These are phyloP conservation scores for Pichia thaimueangensis DNA, from an alignment of 805 yeast species.

Conservation along the genomic window DNA sequence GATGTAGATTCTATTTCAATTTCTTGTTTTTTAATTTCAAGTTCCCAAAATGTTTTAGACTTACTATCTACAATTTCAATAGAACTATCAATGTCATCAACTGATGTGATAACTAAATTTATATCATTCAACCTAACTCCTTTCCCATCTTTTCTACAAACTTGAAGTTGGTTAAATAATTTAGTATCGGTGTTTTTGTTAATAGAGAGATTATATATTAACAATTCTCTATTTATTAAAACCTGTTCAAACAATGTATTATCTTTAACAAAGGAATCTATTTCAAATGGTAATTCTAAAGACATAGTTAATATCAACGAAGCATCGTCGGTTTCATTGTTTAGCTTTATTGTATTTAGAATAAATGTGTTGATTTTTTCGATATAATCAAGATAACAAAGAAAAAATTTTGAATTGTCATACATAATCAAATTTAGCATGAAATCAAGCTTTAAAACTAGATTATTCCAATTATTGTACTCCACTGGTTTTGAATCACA, in stretches of 20 bases:
- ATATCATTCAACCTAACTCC: neutral
- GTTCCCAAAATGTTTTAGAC: neutral
- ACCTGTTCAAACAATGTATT: conserved; percentile 27
- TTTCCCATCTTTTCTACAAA: neutral
- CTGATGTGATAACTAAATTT: neutral
- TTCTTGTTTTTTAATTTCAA: too few relatives aligned
- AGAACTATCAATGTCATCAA: neutral
- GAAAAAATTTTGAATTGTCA: neutral
- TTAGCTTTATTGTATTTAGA: neutral
- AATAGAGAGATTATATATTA: conserved; percentile 7
- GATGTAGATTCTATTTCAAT: neutral
- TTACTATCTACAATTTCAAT: too few relatives aligned
- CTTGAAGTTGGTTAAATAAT: conserved; percentile 5
- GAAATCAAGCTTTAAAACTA: neutral
- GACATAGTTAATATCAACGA: neutral
- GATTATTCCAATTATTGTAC: neutral
- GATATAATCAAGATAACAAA: neutral
- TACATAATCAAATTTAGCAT: neutral
- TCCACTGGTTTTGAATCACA: neutral
- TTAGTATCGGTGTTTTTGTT: conserved; percentile 20
- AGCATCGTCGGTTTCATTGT: conserved; percentile 4
- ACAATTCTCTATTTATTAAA: conserved; percentile 4
- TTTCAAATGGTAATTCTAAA: neutral
- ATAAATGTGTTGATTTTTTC: neutral
- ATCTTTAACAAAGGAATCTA: neutral